Conservation (phyloP, 2,329 filamentous ascomycete genomes). For the Hortaea werneckii region DNA sequence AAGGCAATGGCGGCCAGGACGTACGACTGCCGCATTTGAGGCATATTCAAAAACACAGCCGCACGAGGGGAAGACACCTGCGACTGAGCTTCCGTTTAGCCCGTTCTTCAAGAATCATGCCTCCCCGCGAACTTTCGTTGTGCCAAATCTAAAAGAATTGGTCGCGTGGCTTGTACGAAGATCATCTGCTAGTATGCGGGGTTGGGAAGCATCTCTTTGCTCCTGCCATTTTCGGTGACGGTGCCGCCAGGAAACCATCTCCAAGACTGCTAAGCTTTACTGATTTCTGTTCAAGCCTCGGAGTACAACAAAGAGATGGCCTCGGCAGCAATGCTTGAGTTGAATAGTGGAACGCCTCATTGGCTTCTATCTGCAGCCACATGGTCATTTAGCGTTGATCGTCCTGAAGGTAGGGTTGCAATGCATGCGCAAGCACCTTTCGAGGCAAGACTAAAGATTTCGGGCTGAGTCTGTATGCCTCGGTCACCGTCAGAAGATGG, state of each 20-base stretch:
- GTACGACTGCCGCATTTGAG: no score
- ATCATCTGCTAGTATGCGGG: background rate
- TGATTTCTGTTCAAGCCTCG: background rate
- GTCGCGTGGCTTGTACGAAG: background rate
- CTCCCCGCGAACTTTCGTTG: no score
- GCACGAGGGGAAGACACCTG: no score
- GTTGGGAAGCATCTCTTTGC: background rate
- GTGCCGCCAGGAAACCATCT: background rate
- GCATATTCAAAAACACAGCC: no score
- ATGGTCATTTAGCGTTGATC: background rate
- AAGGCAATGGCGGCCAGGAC: no score
- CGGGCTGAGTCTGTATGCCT: background rate
- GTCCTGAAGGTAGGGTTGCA: background rate
- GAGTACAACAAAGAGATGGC: background rate
- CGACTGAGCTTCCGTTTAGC: no score
- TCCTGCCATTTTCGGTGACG: background rate
- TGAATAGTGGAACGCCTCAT: background rate
- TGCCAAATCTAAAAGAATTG: no score
- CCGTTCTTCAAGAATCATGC: no score
- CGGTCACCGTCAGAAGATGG: background rate
- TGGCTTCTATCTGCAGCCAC: background rate
- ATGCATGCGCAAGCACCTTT: background rate
- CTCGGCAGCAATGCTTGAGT: background rate
- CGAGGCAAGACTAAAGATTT: background rate
- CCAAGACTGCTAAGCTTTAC: background rate